phyloP scores from a whole-genome alignment of 1,139 yeast species.

The Protomyces arabidopsidicola region DNA sequence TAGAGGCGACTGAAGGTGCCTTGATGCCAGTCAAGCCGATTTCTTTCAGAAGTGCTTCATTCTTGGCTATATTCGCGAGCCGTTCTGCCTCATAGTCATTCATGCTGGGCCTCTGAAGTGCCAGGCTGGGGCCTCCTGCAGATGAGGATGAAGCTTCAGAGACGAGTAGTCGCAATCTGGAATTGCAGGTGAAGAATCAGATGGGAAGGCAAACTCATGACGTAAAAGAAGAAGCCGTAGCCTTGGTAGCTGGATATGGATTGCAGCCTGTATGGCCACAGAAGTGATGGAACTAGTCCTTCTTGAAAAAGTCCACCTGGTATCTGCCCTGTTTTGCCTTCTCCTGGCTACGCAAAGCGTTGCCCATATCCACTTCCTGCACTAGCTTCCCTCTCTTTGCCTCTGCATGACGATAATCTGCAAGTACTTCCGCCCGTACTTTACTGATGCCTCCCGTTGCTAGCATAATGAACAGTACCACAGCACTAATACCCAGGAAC shows the following conservation, averaged over 20 bases:
- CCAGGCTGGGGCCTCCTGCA: too few species aligned
- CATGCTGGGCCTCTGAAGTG: neutral
- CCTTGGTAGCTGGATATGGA: neutral
- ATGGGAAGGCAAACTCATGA: neutral
- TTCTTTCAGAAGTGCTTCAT: conserved; percentile 46
- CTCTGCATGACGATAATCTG: neutral
- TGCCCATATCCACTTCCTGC: neutral
- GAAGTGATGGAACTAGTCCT: neutral
- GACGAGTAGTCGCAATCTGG: too few species aligned
- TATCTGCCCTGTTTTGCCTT: neutral
- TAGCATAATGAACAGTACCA: conserved; percentile 6
- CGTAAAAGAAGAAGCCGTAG: neutral
- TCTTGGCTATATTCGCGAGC: conserved; percentile 56
- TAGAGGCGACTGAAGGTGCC: conserved; percentile 39
- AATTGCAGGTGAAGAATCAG: neutral
- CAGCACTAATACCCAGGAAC: conserved; percentile 16
- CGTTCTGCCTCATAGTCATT: conserved; percentile 60
- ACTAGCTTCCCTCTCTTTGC: neutral
- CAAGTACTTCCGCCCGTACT: conserved; percentile 13
- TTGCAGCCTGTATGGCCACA: too few species aligned
- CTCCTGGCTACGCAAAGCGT: neutral
- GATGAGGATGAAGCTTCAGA: too few species aligned
- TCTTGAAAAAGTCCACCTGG: neutral
- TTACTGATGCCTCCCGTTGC: conserved; percentile 19
- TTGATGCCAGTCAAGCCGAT: conserved; percentile 21